Conservation (phyloP, 352 stramenopile genomes). For the Phytophthora fragariae region DNA sequence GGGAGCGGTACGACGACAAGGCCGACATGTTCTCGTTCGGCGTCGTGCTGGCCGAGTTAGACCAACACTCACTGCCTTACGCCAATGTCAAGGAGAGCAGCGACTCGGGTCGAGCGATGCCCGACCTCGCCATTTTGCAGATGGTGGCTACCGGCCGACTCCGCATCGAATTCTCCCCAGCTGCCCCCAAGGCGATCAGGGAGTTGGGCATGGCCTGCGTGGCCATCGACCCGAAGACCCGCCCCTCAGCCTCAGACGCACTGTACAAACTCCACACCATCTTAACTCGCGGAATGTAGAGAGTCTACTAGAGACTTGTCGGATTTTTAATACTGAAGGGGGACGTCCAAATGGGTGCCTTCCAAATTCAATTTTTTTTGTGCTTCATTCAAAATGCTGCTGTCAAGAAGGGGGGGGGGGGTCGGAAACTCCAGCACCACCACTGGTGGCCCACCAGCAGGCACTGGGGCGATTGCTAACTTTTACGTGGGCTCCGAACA, state of each 20-base stretch:
- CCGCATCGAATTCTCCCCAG: slow-evolving; percentile 47
- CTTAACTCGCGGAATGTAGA: slow-evolving; percentile 17
- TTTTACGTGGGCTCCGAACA: background rate
- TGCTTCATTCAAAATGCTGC: background rate
- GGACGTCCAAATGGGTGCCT: background rate
- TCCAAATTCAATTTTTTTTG: too few relatives aligned
- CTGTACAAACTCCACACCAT: slow-evolving; percentile 56
- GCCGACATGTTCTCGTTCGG: slow-evolving; percentile 61
- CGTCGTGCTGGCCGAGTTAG: slow-evolving; percentile 50
- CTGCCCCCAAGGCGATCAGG: slow-evolving; percentile 30
- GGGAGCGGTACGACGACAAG: slow-evolving; percentile 52
- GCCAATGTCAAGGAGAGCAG: slow-evolving; percentile 38
- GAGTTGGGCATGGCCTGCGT: slow-evolving; percentile 47
- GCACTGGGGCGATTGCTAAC: background rate
- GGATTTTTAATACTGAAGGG: slow-evolving; percentile 28
- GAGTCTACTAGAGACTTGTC: slow-evolving; percentile 10
- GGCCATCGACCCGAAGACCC: slow-evolving; percentile 42
- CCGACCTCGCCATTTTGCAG: slow-evolving; percentile 54
- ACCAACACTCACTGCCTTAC: slow-evolving; percentile 45
- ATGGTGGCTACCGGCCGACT: slow-evolving; percentile 52
- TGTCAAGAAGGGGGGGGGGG: background rate
- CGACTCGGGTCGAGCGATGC: slow-evolving; percentile 28
- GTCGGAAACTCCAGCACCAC: background rate
- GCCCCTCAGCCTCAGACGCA: slow-evolving; percentile 46
- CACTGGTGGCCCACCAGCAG: background rate